Evolutionary conservation across 2,329 filamentous ascomycete species (phyloP), one percentile per base, ranked within the genome.

Genomic region (Fonsecaea erecta): DNA sequence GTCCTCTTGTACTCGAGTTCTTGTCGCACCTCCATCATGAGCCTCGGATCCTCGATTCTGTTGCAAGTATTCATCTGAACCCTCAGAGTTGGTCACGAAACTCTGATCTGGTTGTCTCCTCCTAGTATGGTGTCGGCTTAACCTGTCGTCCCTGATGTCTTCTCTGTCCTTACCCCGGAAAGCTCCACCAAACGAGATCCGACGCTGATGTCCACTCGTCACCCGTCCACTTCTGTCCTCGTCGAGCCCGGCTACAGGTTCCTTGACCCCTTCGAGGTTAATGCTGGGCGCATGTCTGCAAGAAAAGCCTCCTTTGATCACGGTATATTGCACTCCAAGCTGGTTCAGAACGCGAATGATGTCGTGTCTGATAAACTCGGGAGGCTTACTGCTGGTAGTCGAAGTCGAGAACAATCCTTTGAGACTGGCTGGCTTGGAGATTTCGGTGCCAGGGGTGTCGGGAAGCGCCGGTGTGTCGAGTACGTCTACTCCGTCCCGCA

Each of bases 341-440:
- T 94, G 89, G 71, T 88, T 90, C 59, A 99, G 80, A 2, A 98
- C 95, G 56, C 94, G 86, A 74, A 96, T 96, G 71, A 99, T 91
- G 75, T 99, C 95, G 6, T 88, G 83, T 43, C 94, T 88, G 68
- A 99, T 99, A 65, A 92, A 88, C 0, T 88, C 83, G 11, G 98
- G 86, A 0, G 94, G 92, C 75, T 96, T 96, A 74, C 89, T 95
- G 64, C 93, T 97, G 6, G 95, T 99, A 0, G 95, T 99, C 3
- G 92, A 96, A 60, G 98, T 95, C 73, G 94, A 98, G 80, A 99
- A 98, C 18, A 99, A 84, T 3, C 95, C 95, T 78, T 98, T 99
- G 63, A 99, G 85, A 76, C 90, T 98, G 2, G 98, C 95, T 0
- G 95, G 95, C 76, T 97, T 97, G 14, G 79, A 78, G 60, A 94